These are phyloP conservation scores for Crithidia bombi DNA, from an alignment of 208 protist genomes.

Conservation along the genomic window DNA sequence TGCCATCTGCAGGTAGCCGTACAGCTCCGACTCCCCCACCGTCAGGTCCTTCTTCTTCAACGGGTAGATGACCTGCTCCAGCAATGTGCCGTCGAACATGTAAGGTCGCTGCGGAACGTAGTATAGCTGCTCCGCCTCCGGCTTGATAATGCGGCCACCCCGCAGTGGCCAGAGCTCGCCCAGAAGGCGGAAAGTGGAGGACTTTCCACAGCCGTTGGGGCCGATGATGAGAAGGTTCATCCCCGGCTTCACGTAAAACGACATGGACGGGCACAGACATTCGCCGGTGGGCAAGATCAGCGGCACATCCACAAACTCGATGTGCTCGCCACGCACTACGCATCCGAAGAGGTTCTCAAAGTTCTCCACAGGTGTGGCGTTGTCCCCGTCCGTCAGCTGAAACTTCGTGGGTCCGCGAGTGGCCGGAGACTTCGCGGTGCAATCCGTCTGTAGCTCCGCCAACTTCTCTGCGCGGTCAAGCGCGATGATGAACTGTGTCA, in stretches of 20 bases:
- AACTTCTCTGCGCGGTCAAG: slow-evolving; percentile 42
- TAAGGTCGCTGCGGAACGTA: slow-evolving; percentile 91
- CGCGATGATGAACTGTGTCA: slow-evolving; percentile 50
- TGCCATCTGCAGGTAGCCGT: slow-evolving; percentile 65
- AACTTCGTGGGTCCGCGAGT: slow-evolving; percentile 18
- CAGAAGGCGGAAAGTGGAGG: slow-evolving; percentile 83
- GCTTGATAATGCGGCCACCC: slow-evolving; percentile 70
- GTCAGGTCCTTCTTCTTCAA: slow-evolving; percentile 43
- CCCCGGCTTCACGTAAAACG: slow-evolving; percentile 79
- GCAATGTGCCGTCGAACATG: slow-evolving; percentile 78
- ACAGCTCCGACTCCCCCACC: slow-evolving; percentile 69
- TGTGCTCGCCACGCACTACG: slow-evolving; percentile 63
- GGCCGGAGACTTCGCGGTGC: slow-evolving; percentile 22
- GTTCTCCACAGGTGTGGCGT: background rate
- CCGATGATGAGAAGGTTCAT: slow-evolving; percentile 93
- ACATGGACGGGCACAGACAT: slow-evolving; percentile 62
- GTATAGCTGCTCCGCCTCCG: slow-evolving; percentile 74
- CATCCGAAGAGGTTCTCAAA: slow-evolving; percentile 29
- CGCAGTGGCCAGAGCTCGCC: slow-evolving; percentile 85
- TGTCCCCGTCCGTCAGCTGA: slow-evolving; percentile 1
- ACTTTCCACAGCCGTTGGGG: slow-evolving; percentile 93
- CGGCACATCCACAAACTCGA: slow-evolving; percentile 81
- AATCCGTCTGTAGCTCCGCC: slow-evolving; percentile 31
- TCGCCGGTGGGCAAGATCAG: slow-evolving; percentile 65
- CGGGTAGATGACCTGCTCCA: slow-evolving; percentile 92